Base-by-base conservation (phyloP, 1,284 basidiomycete genomes). In the Microbotryomycetes sp. region DNA sequence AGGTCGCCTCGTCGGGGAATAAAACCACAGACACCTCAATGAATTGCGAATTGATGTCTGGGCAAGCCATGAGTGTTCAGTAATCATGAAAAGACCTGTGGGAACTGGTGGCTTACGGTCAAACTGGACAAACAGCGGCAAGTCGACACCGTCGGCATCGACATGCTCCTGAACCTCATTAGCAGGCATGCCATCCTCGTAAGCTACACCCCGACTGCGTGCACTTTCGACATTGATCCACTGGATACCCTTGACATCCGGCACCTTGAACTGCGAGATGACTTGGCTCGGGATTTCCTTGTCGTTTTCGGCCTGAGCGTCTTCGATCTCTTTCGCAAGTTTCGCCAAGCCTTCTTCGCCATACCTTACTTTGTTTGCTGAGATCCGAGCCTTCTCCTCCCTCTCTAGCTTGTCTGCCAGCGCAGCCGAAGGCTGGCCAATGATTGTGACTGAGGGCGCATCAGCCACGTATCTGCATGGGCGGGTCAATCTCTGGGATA, bases 91-190 rank as follows among this genome's bases (percentile, higher is more conserved):
- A 45, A 27, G 68, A 28, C 18, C 59, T 5, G 15, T 16, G 45
- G 18, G 2, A 13, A 21, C n/a, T 24, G 28, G 27, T 18, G 9
- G 62, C 72, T 66, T 46, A 74, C 73, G 76, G 58, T 77, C 88
- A 72, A 90, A 98, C 73, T 97, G 88, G 2, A 94, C 82, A 74
- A 93, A 94, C 79, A 92, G 94, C 0, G 94, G 86, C 49, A 94
- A 75, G 2, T 78, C 70, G 1, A 79, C 72, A 0, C 85, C 85
- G 69, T 97, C 93, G 2, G 78, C 74, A 52, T 85, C 81, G 49
- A 99, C 79, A 72, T 89, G 83, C 57, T 79, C 79, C 64, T 83
- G 80, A 21, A 97, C 77, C 15, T 66, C 54, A 52, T 61, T 57
- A 52, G 71, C 67, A n/a, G 63, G 64, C 16, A 62, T 59, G 24